Conservation (phyloP, 2,329 filamentous ascomycete genomes). For the Venturiaceae sp. region DNA sequence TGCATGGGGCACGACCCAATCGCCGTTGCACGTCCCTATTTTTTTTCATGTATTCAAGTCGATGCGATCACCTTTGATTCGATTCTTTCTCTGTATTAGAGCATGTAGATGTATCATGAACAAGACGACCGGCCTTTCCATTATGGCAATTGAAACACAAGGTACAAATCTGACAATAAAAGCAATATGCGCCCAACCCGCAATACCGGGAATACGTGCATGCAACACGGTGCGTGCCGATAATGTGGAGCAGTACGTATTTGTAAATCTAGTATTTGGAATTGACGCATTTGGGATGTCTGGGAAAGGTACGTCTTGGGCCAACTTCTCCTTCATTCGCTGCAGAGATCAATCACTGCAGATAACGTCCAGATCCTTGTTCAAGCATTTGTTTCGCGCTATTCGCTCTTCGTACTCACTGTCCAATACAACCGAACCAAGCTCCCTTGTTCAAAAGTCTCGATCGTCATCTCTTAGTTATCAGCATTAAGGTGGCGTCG, state of each 20-base stretch:
- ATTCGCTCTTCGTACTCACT: too few relatives aligned
- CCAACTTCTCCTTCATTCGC: not conserved
- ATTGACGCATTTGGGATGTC: not conserved
- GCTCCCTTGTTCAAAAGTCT: not conserved
- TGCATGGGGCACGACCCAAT: not conserved
- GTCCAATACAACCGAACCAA: not conserved
- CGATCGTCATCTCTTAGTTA: not conserved
- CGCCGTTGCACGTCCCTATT: not conserved
- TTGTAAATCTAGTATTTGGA: not conserved
- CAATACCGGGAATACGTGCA: not conserved
- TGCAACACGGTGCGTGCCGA: not conserved
- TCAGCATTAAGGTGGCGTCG: not conserved
- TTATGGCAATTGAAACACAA: not conserved
- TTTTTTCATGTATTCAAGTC: too few relatives aligned
- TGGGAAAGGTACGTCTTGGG: not conserved
- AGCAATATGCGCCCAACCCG: not conserved
- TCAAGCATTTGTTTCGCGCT: not conserved
- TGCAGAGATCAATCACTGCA: not conserved
- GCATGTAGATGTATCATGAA: too few relatives aligned
- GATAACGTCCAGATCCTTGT: not conserved
- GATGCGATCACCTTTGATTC: too few relatives aligned
- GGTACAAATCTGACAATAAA: not conserved
- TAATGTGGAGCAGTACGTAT: not conserved
- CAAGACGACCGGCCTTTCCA: too few relatives aligned
- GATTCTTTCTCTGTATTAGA: too few relatives aligned